Evolutionary conservation across 139 green algal species (phyloP).

Genomic region (Chlorella vulgaris): DNA sequence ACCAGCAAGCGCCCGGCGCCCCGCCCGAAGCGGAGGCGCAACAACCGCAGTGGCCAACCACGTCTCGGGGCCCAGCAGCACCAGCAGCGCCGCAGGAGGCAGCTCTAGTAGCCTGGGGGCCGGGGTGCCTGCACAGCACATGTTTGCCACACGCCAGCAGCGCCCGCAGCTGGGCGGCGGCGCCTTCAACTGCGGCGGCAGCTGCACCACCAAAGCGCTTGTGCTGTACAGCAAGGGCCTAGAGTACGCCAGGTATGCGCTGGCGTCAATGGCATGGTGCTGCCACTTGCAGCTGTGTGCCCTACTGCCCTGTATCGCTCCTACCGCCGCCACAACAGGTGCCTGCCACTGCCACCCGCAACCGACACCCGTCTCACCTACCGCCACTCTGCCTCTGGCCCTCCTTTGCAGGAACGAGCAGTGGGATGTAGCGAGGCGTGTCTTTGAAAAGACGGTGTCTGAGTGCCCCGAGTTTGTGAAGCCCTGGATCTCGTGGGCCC

Average conservation of each 20-base stretch:
- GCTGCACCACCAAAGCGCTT: background rate
- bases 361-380: background rate
- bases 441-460: constrained; percentile 52
- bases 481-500: constrained; percentile 54
- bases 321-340: too few relatives aligned
- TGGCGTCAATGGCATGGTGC: background rate
- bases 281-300: too few relatives aligned
- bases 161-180: background rate
- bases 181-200: background rate
- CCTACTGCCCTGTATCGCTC: too few relatives aligned
- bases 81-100: background rate
- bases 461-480: constrained; percentile 29
- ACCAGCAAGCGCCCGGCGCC: too few relatives aligned
- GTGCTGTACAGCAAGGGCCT: background rate
- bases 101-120: background rate
- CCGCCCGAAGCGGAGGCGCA: background rate
- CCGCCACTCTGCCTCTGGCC: background rate
- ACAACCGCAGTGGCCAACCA: background rate
- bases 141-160: constrained; percentile 3
- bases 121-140: background rate
- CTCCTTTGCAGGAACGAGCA: background rate
- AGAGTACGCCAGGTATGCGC: background rate
- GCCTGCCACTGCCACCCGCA: background rate
- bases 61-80: background rate
- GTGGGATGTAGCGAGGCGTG: background rate